Base-by-base conservation (phyloP, 1,139 yeast species). In the Hemisphaericaspora xylanilytica region DNA sequence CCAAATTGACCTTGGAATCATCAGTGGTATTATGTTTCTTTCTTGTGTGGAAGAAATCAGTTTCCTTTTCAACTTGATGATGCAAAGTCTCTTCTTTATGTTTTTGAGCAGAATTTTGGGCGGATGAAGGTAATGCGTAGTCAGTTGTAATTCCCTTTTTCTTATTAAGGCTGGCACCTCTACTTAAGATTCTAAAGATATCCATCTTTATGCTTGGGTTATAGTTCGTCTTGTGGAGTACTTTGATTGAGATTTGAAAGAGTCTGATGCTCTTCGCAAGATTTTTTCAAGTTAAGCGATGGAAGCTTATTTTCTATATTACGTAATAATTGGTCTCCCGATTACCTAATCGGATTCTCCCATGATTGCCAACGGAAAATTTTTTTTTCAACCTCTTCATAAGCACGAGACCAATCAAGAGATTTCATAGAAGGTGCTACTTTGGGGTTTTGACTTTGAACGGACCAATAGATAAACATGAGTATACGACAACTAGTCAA, bases 111-210 rank as follows among this genome's bases (percentile, higher is more conserved):
- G 41, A 31, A 36, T 46, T 39, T 38, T 55, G 50, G 36, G 37
- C 16, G 29, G 42, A 32, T 52, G 53, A 35, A 12, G 80, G 73
- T 28, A 67, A 53, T 1, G 80, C 55, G 46, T 67, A 77, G 49
- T 76, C 81, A 0, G 76, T 58, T 30, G 65, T 55, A 21, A 59
- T 60, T 12, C 54, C 61, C 50, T 70, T 75, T 29, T 73, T 61
- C 56, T 81, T 80, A 56, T 80, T 81, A 38, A 90, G 66, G 16
- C 81, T 73, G 0, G 97, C 96, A 15, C 97, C 97, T 56, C 97
- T 71, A 1, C 89, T 73, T 36, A 92, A 73, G 3, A 92, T 81
- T 52, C 88, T 73, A 59, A 92, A 90, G 48, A 90, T 84, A 66
- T 92, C 98, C 98, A 92, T 90, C n/a, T n/a, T n/a, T n/a, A n/a